Evolutionary conservation across 257 asterid genomes (phyloP), one percentile per base, ranked within the genome.

Genomic region (Solanum tacnaense): DNA sequence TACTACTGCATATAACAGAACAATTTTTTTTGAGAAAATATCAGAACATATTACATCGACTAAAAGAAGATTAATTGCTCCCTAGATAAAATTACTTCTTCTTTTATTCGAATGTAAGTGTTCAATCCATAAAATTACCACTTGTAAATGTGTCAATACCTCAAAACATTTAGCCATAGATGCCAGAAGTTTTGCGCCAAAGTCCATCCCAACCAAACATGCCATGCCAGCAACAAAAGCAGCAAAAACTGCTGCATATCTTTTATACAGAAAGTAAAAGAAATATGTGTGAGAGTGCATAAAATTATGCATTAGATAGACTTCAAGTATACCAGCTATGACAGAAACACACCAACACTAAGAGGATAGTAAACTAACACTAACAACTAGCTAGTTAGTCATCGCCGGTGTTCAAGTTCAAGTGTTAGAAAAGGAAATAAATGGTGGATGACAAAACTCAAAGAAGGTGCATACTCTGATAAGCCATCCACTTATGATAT

Each of bases 221-320:
- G 99, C 91, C 98, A 94, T 94, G 87, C 99, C 99, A 89, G 98
- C 96, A 90, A 92, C 98, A 93, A 94, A 97, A 82, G 98, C 98
- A 62, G 96, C 98, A 92, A 96, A 95, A 35, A 94, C 91, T 72
- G 99, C 96, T 91, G 99, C 98, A 92, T 94, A 92, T 94, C 99
- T 97, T 93, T 89, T 91, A 89, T 31, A 5, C 15, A 46, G 41
- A 9, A 29, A 16, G 29, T 49, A 82, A 82, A 49, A 29, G 29
- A 82, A 82, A 31, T 18, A 18, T 29, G 70, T 49, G 70, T 46
- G 67, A 76, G 34, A 9, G 85, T 5, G 29, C 85, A 4, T 32
- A 46, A 9, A 79, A 15, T 29, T 46, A 52, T 10, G 3, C 85
- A 46, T 49, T 31, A 46, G 67, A 49, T 46, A 29, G 68, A 9